phyloP scores from a whole-genome alignment of 352 stramenopile genomes.

The Pythium scleroteichum region DNA sequence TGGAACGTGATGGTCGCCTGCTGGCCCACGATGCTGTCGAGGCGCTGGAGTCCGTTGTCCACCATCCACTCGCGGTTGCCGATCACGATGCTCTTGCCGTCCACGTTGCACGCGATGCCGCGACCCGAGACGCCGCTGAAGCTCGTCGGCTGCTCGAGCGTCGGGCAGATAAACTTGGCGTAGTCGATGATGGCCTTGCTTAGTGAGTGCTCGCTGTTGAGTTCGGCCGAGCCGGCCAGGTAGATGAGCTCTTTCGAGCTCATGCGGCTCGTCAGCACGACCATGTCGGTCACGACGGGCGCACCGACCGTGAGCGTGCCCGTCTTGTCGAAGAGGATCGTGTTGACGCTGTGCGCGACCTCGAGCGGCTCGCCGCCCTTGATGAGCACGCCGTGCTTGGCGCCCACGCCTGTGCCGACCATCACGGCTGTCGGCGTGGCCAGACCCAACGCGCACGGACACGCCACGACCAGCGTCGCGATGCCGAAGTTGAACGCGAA shows the following conservation, averaged over 20 bases:
- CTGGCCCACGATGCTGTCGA: conserved; percentile 70
- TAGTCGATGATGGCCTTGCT: conserved; percentile 93
- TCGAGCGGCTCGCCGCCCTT: conserved; percentile 96
- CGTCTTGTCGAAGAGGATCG: conserved; percentile 99
- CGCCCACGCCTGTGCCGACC: conserved; percentile 97
- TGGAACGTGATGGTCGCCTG: conserved; percentile 82
- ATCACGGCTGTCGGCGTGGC: conserved; percentile 98
- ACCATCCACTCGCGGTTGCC: conserved; percentile 92
- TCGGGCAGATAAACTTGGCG: conserved; percentile 80
- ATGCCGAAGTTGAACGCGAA: conserved; percentile 98
- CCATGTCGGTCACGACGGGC: conserved; percentile 85
- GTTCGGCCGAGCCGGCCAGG: conserved; percentile 91
- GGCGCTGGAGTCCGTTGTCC: conserved; percentile 70
- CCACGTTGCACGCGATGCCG: conserved; percentile 80
- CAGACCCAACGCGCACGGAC: conserved; percentile 98
- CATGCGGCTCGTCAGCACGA: conserved; percentile 75
- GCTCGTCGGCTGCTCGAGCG: conserved; percentile 66
- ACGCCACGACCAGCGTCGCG: conserved; percentile 97
- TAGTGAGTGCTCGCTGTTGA: conserved; percentile 94
- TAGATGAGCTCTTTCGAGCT: conserved; percentile 85
- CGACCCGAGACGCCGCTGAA: conserved; percentile 90
- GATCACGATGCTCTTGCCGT: conserved; percentile 82
- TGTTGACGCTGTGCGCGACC: conserved; percentile 90
- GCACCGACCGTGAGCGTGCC: conserved; percentile 96
- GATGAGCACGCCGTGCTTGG: conserved; percentile 97